Evolutionary conservation across 148 eudicot species (phyloP).

Genomic region (Camellia japonica): DNA sequence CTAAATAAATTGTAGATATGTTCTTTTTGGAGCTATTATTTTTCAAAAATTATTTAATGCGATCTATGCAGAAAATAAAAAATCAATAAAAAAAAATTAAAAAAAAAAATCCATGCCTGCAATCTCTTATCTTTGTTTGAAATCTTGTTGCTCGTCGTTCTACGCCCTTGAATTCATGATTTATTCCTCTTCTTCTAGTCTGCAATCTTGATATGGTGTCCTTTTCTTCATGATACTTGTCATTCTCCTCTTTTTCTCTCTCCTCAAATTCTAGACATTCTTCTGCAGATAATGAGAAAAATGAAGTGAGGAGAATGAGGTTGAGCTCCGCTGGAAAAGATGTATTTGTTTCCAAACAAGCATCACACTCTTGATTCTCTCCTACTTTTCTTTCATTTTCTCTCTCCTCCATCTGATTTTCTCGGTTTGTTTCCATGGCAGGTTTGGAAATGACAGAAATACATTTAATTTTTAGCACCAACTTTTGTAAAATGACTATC

Average conservation of each 20-base stretch:
- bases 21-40: not conserved
- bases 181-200: constrained; percentile 19
- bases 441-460: not conserved
- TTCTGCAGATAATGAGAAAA: constrained; percentile 32
- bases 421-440: not conserved
- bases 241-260: constrained; percentile 22
- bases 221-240: constrained; percentile 19
- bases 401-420: not conserved
- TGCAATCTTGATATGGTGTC: constrained; percentile 22
- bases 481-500: not conserved
- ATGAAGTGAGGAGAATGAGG: constrained; percentile 34
- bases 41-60: not conserved
- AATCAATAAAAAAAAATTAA: too few relatives aligned
- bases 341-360: constrained; percentile 10
- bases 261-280: constrained; percentile 33
- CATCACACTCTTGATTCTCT: constrained; percentile 10
- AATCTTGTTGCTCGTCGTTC: not conserved
- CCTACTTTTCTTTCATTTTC: constrained; percentile 7
- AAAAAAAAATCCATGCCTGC: constrained; percentile 28
- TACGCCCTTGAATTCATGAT: constrained; percentile 16
- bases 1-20: not conserved
- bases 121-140: constrained; percentile 36
- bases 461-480: too few relatives aligned
- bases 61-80: not conserved
- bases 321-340: constrained; percentile 34